Evolutionary conservation across 176 grass and related monocot genomes (phyloP), one percentile per base, ranked within the genome.

Genomic region (Musa schizocarpa): DNA sequence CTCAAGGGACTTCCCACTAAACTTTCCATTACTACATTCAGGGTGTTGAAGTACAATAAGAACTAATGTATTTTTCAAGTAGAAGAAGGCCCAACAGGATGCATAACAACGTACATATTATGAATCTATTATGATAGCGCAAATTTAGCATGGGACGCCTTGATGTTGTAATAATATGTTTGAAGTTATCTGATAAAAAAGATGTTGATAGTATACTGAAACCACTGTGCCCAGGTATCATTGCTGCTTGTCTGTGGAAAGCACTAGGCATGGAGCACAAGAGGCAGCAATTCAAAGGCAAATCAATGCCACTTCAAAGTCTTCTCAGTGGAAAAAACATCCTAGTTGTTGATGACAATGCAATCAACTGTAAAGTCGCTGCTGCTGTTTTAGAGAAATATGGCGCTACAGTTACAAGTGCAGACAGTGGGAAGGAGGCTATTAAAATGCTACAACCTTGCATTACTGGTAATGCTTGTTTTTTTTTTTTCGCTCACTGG

Each of bases 281-380:
- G 62, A 79, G 82, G 53, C 80, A 78, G 11, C 74, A 74, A 22
- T 78, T 2, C 20, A 84, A 75, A 79, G 84, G 82, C 54, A 69
- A 89, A 53, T 77, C 75, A 34, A 65, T 79, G 62, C 83, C 82
- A 85, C 87, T 90, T 83, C 80, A 25, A 84, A 90, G 82, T 65
- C 80, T 91, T 67, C 68, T 91, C 26, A 77, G 64, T 75, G 91
- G 81, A 24, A 90, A n/a, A 76, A 76, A 80, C 34, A 94, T 94
- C 74, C 52, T 94, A 73, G 87, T 90, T 70, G 91, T 94, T 17
- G 91, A 94, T 84, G 91, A 94, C 83, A 90, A 90, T 90, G 80
- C 80, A 34, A 82, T 94, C 34, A 94, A 94, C 76, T 75, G 81
- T 68, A 90, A 80, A 75, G 91, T 94, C 84, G 91, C 91, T 73